Base-by-base conservation (phyloP, 2,329 filamentous ascomycete genomes). In the Coniella lustricola region DNA sequence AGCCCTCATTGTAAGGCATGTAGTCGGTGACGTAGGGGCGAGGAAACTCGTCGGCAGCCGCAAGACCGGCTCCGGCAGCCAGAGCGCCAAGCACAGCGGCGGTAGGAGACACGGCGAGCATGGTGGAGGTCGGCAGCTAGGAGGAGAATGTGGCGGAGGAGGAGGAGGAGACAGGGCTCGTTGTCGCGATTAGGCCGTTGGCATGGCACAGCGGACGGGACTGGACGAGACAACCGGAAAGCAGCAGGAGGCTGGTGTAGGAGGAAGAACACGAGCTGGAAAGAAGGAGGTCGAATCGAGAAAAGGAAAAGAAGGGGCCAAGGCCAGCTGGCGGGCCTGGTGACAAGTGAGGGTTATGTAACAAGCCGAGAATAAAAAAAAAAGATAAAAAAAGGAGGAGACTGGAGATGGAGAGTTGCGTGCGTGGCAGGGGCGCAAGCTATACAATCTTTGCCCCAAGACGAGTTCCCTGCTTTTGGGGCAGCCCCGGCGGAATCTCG, bases 11-110 rank as follows among this genome's bases (percentile, higher is more conserved):
- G 31, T 47, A 52, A 1, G 36, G 36, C 40, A 47, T 17, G 29
- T 52, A 50, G 31, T 52, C 50, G 18, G 44, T 44, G 14, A 52
- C 31, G 22, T 52, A 52, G n/a, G 50, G 40, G 9, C 39, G 43
- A 7, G 48, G n/a, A 18, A n/a, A 44, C 17, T 45, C 48, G 13
- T 50, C 48, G 39, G 50, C 47, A n/a, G 44, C 48, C 38, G 38
- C 50, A 44, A 50, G 41, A 44, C 47, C 48, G 32, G 50, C 50
- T 46, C 47, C 48, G 34, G 43, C 39, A 40, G 43, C 40, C 33
- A 52, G 40, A 22, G 35, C 42, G 50, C 50, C 48, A 38, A 50
- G 32, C 29, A 48, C 16, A 12, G 46, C 44, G 47, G 47, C 50
- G 14, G 47, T 36, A 13, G 38, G 39, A 40, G 41, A 40, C 20